Percentiles rank a stretch among this genome's conserved stretches.
Conservation (phyloP, 1,284 basidiomycete genomes). For the Coniferiporia weirii region DNA sequence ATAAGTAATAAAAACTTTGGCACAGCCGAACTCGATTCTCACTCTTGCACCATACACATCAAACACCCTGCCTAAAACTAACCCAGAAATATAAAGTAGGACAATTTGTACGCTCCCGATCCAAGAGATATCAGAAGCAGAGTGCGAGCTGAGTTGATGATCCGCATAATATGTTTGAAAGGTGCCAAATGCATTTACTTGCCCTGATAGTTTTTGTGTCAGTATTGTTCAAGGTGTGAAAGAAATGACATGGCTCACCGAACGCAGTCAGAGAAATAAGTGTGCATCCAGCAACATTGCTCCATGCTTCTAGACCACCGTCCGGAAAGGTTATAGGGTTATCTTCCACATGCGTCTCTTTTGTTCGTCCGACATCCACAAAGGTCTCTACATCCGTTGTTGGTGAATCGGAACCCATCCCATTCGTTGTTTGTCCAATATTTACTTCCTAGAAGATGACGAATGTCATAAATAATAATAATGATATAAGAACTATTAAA, state of each 20-base stretch:
- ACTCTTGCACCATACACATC: constrained; percentile 17
- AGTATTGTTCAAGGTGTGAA: background rate
- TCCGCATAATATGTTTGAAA: constrained; percentile 19
- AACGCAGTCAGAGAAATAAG: constrained; percentile 19
- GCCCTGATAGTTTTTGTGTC: constrained; percentile 7
- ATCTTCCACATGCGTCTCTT: background rate
- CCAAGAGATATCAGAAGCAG: constrained; percentile 20
- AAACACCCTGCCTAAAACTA: constrained; percentile 17
- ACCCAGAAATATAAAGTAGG: constrained; percentile 17
- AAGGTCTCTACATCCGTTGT: background rate
- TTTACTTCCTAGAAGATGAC: background rate
- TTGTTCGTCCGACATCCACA: background rate
- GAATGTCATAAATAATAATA: background rate
- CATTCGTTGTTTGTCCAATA: background rate
- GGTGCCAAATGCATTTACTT: constrained; percentile 20
- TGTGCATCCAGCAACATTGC: constrained; percentile 17
- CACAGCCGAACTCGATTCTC: background rate
- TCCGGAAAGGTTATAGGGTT: constrained; percentile 18
- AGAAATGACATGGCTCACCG: constrained; percentile 6
- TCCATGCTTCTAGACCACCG: constrained; percentile 19
- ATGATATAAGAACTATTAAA: background rate
- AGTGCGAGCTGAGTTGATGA: constrained; percentile 11
- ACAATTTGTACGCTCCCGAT: constrained; percentile 19
- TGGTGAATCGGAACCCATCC: background rate
- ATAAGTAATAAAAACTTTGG: background rate